phyloP scores from a whole-genome alignment of 768 basidiomycete species.

The Nidularia pulvinata region DNA sequence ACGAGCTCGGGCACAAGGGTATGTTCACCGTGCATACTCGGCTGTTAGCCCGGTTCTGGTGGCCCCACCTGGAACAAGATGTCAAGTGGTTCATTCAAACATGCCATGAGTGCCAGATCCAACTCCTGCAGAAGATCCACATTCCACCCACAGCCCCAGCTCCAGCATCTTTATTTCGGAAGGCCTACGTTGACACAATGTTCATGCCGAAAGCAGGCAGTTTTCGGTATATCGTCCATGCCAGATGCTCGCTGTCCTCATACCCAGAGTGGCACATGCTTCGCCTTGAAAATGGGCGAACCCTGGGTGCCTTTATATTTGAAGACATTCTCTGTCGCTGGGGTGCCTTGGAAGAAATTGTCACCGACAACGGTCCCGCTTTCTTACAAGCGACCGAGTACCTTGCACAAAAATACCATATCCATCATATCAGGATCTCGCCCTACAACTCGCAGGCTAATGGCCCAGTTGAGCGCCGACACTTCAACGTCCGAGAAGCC shows the following conservation, averaged over 20 bases:
- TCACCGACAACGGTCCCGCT: conserved; percentile 34
- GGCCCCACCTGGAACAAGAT: no score
- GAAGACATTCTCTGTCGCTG: conserved; percentile 13
- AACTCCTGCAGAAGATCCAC: no score
- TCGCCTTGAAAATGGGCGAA: conserved; percentile 11
- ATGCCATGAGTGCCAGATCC: no score
- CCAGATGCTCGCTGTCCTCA: conserved; percentile 8
- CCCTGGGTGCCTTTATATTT: conserved; percentile 17
- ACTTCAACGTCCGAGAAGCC: conserved; percentile 25
- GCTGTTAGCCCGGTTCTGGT: no score
- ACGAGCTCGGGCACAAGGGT: no score
- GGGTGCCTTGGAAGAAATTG: conserved; percentile 34
- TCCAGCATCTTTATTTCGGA: conserved; percentile 17
- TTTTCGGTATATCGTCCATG: conserved; percentile 18
- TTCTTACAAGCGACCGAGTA: conserved; percentile 11
- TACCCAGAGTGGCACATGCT: conserved; percentile 18
- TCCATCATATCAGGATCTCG: conserved; percentile 16
- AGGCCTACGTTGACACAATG: conserved; percentile 18
- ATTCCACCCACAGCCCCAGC: conserved; percentile 4
- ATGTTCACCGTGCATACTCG: no score
- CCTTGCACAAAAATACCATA: conserved; percentile 14
- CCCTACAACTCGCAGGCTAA: conserved; percentile 19
- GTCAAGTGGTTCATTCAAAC: no score
- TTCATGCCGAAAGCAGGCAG: conserved; percentile 14
- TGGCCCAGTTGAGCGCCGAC: conserved; percentile 11